Percentiles rank a stretch among this genome's conserved stretches.
Conservation (phyloP, 768 basidiomycete species). For the Mycena capillaripes region DNA sequence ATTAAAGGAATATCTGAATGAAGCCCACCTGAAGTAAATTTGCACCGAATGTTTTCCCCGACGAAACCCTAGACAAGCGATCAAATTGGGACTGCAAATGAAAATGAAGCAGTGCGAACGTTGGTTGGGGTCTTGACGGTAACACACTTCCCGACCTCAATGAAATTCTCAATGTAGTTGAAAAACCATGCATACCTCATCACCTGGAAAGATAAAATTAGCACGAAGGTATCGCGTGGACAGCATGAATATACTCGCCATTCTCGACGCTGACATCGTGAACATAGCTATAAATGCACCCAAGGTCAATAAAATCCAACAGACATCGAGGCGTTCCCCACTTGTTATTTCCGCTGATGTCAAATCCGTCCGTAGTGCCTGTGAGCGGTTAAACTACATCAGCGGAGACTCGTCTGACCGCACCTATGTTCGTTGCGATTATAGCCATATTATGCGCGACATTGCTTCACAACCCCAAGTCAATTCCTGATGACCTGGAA, state of each 20-base stretch:
- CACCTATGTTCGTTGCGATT: slow-evolving; percentile 39
- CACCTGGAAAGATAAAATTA: not conserved
- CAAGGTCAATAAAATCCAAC: not conserved
- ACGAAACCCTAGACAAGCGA: slow-evolving; percentile 30
- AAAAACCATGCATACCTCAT: slow-evolving; percentile 13
- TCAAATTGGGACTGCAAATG: not conserved
- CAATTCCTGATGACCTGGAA: not conserved
- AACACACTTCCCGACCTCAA: slow-evolving; percentile 40
- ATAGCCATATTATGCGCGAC: slow-evolving; percentile 42
- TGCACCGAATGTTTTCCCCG: slow-evolving; percentile 35
- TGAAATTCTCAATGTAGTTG: not conserved
- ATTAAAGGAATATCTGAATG: too few species aligned
- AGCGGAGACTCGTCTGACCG: not conserved
- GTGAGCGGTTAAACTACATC: not conserved
- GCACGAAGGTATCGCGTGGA: too few species aligned
- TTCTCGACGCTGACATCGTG: slow-evolving; percentile 51
- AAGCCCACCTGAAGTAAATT: slow-evolving; percentile 36
- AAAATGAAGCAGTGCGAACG: not conserved
- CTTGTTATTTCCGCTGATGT: slow-evolving; percentile 45
- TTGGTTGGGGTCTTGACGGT: slow-evolving; percentile 49
- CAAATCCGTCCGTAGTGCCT: slow-evolving; percentile 44
- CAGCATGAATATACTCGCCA: too few species aligned
- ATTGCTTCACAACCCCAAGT: slow-evolving; percentile 38
- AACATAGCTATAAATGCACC: slow-evolving; percentile 37
- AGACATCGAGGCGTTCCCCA: not conserved